Base-by-base conservation (phyloP, 345 rosid species). In the Combretum micranthum region DNA sequence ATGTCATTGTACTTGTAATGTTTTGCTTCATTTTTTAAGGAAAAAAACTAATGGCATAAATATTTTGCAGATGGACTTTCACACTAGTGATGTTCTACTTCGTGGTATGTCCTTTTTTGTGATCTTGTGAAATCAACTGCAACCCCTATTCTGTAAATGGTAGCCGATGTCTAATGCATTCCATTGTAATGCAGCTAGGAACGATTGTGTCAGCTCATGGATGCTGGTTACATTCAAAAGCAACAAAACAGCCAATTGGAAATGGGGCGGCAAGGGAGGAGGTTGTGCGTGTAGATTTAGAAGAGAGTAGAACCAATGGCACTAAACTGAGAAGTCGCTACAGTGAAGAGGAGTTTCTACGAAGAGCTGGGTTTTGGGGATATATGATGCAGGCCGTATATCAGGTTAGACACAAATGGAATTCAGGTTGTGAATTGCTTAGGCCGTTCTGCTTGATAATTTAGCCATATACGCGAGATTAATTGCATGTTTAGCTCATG, bases 1-100 rank as follows among this genome's bases (percentile, higher is more conserved):
- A 19, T 37, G 14, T 32, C 10, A 32, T 5, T 32, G 37, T 14
- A 13, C 37, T 20, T 13, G 17, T 15, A n/a, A 9, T 22, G 17
- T 52, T 52, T 12, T 18, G 60, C 12, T 43, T 15, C 15, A 7
- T 32, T 42, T 16, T 46, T 59, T 48, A 47, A 50, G n/a, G n/a
- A n/a, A n/a, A n/a, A n/a, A n/a, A 17, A 4, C 46, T 57, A 15
- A 15, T 57, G 25, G 50, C 39, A 13, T 43, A 20, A 42, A 42
- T 55, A 50, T 50, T 74, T 43, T 72, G 79, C 90, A 93, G 97
- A 75, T 93, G 99, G 97, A 85, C 96, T 51, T 87, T 89, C 71
- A 52, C 78, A 16, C 69, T 93, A 64, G 88, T 87, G 46, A 79
- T 85, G 73, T 51, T 87, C 63, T 93, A 89, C 73, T 93, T 93